Conservation (phyloP, 495 filamentous ascomycete species). For the Penicillium fimorum region DNA sequence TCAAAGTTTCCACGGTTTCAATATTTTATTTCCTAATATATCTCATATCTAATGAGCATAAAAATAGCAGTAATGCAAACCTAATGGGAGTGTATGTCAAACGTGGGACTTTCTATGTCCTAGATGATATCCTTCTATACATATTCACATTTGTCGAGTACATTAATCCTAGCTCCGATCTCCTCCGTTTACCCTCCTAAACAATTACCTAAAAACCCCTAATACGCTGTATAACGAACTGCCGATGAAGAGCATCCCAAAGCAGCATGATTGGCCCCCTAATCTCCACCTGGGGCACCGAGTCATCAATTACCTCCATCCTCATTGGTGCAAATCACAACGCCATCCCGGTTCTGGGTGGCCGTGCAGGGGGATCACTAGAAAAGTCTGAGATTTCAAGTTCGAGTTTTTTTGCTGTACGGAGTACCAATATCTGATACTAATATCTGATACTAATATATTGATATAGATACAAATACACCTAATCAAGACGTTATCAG, state of each 20-base stretch:
- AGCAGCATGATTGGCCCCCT: slow-evolving; percentile 26
- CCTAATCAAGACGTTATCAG: not conserved
- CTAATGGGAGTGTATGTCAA: not conserved
- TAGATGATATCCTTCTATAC: not conserved
- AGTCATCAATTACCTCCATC: slow-evolving; percentile 15
- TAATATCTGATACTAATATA: not conserved
- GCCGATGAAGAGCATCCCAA: slow-evolving; percentile 28
- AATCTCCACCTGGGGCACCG: not conserved
- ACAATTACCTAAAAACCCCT: slow-evolving; percentile 4
- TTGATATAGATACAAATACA: too few relatives aligned
- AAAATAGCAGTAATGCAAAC: too few relatives aligned
- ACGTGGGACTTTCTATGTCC: not conserved
- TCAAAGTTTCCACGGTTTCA: not conserved
- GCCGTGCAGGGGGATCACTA: slow-evolving; percentile 24
- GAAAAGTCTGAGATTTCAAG: slow-evolving; percentile 7
- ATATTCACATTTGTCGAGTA: too few relatives aligned
- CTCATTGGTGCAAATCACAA: slow-evolving; percentile 14
- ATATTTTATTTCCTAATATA: not conserved
- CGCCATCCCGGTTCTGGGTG: slow-evolving; percentile 26
- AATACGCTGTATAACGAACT: slow-evolving; percentile 24
- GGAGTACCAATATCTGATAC: not conserved
- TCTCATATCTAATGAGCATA: not conserved
- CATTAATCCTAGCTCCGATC: not conserved
- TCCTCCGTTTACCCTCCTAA: slow-evolving; percentile 15
- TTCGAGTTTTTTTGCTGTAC: not conserved